Percentiles rank a stretch among this genome's conserved stretches.
These are phyloP conservation scores for Chlamydomonas sphaeroides DNA, from an alignment of 139 green algal species.

Conservation along the genomic window DNA sequence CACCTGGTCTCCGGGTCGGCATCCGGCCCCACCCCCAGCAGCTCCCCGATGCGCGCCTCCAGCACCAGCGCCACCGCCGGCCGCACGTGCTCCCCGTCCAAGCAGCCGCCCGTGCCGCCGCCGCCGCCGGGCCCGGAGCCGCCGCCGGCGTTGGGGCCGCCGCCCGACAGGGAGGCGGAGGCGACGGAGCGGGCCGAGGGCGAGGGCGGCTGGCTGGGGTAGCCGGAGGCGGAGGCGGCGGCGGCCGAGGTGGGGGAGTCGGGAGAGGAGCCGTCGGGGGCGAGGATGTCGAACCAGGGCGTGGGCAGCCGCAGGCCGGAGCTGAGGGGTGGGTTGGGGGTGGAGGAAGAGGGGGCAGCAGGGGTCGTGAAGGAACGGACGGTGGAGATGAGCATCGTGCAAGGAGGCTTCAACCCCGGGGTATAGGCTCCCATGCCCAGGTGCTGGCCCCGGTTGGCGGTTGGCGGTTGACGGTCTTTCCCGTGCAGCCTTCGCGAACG, in stretches of 20 bases:
- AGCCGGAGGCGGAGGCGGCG: not conserved
- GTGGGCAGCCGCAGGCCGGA: not conserved
- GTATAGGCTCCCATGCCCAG: too few relatives aligned
- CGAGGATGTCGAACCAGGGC: conserved; percentile 24
- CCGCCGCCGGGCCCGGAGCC: too few relatives aligned
- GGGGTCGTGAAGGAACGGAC: too few relatives aligned
- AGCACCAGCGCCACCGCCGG: conserved; percentile 20
- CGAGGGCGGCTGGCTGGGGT: too few relatives aligned
- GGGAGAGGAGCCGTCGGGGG: not conserved
- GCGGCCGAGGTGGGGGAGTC: not conserved
- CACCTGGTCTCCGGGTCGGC: conserved; percentile 14
- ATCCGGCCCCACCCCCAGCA: conserved; percentile 31
- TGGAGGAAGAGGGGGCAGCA: too few relatives aligned
- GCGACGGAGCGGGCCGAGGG: not conserved
- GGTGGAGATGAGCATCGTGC: too few relatives aligned
- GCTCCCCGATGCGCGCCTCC: conserved; percentile 27
- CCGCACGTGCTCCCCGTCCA: not conserved
- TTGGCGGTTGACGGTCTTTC: too few relatives aligned
- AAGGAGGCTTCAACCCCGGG: too few relatives aligned
- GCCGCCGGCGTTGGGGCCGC: not conserved
- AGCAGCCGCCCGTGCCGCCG: too few relatives aligned
- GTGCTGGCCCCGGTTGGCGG: too few relatives aligned
- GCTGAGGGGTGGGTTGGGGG: too few relatives aligned
- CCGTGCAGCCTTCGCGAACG: too few relatives aligned
- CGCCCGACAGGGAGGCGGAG: not conserved